Evolutionary conservation across 192 early-diverging fungal species (phyloP).

Genomic region (Entomortierella chlamydospora): DNA sequence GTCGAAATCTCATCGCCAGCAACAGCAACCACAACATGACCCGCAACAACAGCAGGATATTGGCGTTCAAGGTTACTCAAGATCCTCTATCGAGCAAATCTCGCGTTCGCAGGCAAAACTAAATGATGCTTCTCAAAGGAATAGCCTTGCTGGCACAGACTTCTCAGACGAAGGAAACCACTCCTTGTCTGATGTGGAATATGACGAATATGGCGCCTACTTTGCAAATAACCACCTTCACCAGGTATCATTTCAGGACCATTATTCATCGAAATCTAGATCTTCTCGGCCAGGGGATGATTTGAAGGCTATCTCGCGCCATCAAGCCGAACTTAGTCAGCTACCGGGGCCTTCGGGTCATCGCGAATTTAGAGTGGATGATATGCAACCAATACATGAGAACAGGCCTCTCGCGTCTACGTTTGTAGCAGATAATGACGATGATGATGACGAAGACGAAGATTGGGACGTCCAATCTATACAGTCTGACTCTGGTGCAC

Average conservation of each 20-base stretch:
- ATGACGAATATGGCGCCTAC: neutral
- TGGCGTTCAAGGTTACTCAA: neutral
- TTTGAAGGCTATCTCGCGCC: conserved; percentile 34
- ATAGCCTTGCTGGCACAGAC: conserved; percentile 34
- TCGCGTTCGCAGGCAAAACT: neutral
- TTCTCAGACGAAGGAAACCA: conserved; percentile 49
- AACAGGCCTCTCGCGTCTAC: conserved; percentile 3
- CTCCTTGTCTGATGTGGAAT: conserved; percentile 22
- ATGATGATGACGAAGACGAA: conserved; percentile 55
- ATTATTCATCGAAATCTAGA: conserved; percentile 1
- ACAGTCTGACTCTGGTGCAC: conserved; percentile 30
- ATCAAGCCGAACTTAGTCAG: conserved; percentile 41
- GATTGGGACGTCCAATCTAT: conserved; percentile 44
- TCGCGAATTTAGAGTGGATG: neutral
- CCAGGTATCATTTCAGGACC: conserved; percentile 26
- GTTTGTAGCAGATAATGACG: conserved; percentile 1
- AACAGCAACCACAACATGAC: neutral
- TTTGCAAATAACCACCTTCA: neutral
- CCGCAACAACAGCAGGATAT: neutral
- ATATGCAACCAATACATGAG: neutral
- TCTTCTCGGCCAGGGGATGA: conserved; percentile 21
- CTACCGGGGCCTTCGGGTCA: neutral
- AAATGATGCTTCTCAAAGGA: conserved; percentile 10
- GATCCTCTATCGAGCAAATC: neutral
- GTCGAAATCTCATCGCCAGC: conserved; percentile 8